A percentile compares a stretch with the other conserved stretches of the same genome.
phyloP scores from a whole-genome alignment of 2,329 filamentous ascomycete species.

The Talaromyces atroroseus region DNA sequence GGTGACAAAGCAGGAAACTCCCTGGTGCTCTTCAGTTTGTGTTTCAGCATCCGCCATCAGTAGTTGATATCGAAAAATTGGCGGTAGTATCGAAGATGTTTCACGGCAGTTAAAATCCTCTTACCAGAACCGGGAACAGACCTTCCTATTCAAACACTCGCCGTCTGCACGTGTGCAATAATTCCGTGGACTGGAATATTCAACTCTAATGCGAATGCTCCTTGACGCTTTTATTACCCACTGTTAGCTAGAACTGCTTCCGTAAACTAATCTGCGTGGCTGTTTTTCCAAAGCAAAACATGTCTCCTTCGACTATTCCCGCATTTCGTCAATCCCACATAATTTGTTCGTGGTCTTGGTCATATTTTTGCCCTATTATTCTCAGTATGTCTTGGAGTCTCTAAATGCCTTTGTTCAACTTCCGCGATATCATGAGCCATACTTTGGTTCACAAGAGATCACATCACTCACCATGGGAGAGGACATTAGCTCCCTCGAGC shows the following conservation, averaged over 20 bases:
- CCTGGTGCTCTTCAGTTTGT: background rate
- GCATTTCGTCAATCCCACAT: background rate
- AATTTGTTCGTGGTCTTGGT: background rate
- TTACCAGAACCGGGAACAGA: slow-evolving; percentile 97
- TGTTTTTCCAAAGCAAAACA: background rate
- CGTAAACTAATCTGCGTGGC: background rate
- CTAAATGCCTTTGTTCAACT: background rate
- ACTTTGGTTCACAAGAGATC: background rate
- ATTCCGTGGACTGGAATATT: slow-evolving; percentile 76
- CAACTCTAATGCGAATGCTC: slow-evolving; percentile 2
- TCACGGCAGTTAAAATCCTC: slow-evolving; percentile 74
- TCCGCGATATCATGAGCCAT: background rate
- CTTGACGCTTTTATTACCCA: background rate
- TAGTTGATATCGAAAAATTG: slow-evolving; percentile 76
- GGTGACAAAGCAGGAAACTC: background rate
- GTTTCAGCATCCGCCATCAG: background rate
- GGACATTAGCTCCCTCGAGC: background rate
- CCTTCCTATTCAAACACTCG: slow-evolving; percentile 97
- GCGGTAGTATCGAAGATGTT: slow-evolving; percentile 84
- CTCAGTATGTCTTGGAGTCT: background rate
- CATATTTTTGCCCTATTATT: background rate
- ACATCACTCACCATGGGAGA: background rate
- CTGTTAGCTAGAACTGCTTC: background rate
- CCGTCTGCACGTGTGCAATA: slow-evolving; percentile 85
- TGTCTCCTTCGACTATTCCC: background rate